Conservation (phyloP, 352 stramenopile genomes). For the Globisporangium spiculum region DNA sequence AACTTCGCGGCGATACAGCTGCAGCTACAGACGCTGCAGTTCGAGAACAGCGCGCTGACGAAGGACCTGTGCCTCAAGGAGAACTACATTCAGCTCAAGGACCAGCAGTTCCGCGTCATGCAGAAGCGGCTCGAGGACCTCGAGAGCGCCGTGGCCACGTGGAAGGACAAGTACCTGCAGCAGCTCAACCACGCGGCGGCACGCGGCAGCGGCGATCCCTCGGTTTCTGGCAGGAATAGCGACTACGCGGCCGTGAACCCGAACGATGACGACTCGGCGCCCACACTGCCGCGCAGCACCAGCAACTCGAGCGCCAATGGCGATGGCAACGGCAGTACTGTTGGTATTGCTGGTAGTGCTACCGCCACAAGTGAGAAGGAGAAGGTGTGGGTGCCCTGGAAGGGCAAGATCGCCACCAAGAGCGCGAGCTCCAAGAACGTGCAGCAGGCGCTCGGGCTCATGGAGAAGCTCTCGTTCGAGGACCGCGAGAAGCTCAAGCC, state of each 20-base stretch:
- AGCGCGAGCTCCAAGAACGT: constrained; percentile 24
- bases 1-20: constrained; percentile 60
- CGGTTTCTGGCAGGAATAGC: neutral
- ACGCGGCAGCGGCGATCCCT: neutral
- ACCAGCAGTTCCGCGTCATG: constrained; percentile 75
- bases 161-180: constrained; percentile 70
- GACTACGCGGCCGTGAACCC: constrained; percentile 3
- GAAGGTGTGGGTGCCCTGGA: constrained; percentile 32
- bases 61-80: constrained; percentile 67
- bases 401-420: constrained; percentile 22
- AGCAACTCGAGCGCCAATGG: neutral
- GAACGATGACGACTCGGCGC: constrained; percentile 16
- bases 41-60: constrained; percentile 57
- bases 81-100: constrained; percentile 70
- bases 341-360: no score
- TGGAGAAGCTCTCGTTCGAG: constrained; percentile 47
- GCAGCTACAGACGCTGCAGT: constrained; percentile 57
- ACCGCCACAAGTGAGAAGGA: no score
- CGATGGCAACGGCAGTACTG: no score
- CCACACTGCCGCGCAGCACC: neutral
- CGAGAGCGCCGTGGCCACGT: constrained; percentile 46
- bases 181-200: constrained; percentile 26
- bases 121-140: constrained; percentile 66
- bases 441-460: constrained; percentile 30
- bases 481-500: constrained; percentile 53